Base-by-base conservation (phyloP, 148 eudicot genomes). In the Gaultheria prostrata region DNA sequence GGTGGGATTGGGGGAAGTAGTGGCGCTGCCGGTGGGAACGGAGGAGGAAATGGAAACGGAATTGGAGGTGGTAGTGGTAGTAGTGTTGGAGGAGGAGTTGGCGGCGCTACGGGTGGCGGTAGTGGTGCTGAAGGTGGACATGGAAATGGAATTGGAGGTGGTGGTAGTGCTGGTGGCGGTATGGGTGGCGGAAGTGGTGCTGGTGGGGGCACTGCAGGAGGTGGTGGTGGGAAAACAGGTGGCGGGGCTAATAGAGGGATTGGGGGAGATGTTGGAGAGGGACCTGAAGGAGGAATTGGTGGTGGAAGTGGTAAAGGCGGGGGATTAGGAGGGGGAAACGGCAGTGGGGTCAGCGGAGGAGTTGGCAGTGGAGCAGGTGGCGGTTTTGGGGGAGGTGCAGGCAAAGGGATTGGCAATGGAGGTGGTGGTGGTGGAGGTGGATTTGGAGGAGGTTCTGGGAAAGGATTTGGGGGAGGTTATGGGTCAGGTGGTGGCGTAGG, bases 211-310 rank as follows among this genome's bases (percentile, higher is more conserved):
- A 48, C 11, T 48, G 50, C 50, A 2, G 89, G 87, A 3, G 53
- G 53, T 2, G 85, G 84, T 1, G 88, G 82, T 0, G 85, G 86
- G 0, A 74, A 59, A 1, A 79, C 53, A 3, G 78, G 80, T 24
- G 83, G 88, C 8, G 78, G 8, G 71, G 84, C 26, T 2, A 79
- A 75, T 0, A 73, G 45, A 76, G 8, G 76, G 67, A 9, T 65
- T 56, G 9, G 85, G 88, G 28, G 71, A 78, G 9, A 79, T 18
- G 54, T 49, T 0, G 83, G 85, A 3, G 80, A 74, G 1, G 84
- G 86, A 7, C 72, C 48, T 0, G 79, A 81, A 13, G 79, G 80
- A 8, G 90, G 88, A 7, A 56, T 70, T 1, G 86, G 88, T 0
- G 85, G 83, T 0, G 85, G 87, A 7, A 81, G 82, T 24, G 77